A percentile compares a stretch with the other conserved stretches of the same genome.
phyloP scores from a whole-genome alignment of 306 rosid genomes.

The Purshia tridentata region DNA sequence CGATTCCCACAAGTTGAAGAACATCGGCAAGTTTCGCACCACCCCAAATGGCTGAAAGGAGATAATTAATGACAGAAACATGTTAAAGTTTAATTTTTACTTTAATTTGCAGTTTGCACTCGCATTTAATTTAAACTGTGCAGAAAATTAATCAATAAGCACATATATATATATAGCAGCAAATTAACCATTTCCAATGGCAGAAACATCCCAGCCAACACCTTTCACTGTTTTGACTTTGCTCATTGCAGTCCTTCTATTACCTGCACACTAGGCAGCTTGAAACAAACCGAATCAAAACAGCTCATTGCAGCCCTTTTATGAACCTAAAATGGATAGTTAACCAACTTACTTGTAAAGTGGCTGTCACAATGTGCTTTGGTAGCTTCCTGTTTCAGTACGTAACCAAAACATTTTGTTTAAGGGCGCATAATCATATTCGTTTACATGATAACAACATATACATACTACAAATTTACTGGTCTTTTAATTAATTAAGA shows the following conservation, averaged over 20 bases:
- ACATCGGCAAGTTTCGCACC: slow-evolving; percentile 82
- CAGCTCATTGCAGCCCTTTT: no score
- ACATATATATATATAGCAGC: not conserved
- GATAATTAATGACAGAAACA: not conserved
- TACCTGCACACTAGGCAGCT: slow-evolving; percentile 77
- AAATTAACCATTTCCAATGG: slow-evolving; percentile 74
- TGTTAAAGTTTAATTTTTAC: not conserved
- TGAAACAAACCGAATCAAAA: slow-evolving; percentile 22
- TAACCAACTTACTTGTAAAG: slow-evolving; percentile 59
- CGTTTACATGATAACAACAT: no score
- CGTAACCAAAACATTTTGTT: not conserved
- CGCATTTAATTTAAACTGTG: not conserved
- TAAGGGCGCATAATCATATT: no score
- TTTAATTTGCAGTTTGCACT: not conserved
- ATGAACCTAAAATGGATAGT: not conserved
- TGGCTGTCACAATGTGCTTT: slow-evolving; percentile 69
- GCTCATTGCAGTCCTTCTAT: slow-evolving; percentile 95
- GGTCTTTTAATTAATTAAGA: no score
- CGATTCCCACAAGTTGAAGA: slow-evolving; percentile 77
- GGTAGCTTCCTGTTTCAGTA: slow-evolving; percentile 59
- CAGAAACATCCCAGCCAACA: slow-evolving; percentile 94
- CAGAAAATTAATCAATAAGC: not conserved
- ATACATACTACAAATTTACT: no score
- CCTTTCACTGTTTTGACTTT: slow-evolving; percentile 67
- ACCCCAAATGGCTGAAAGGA: slow-evolving; percentile 76